A percentile compares a stretch with the other conserved stretches of the same genome.
Conservation (phyloP, 805 yeast genomes). For the Saccharomyces paradoxus region DNA sequence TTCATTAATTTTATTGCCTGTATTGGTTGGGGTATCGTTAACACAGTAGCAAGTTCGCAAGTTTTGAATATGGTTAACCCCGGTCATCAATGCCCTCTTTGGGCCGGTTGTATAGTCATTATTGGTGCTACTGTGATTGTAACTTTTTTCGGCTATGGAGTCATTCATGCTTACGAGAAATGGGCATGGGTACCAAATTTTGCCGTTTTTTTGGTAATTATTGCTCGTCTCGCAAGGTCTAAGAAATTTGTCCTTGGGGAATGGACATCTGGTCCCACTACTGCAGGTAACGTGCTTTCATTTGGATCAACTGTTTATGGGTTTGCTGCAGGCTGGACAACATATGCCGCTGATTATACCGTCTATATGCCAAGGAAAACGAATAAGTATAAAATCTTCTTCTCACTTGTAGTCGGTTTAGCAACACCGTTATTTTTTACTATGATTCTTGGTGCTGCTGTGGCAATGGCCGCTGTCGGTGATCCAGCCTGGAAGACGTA, state of each 20-base stretch:
- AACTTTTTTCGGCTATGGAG: conserved; percentile 76
- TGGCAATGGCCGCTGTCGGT: conserved; percentile 55
- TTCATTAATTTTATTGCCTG: conserved; percentile 74
- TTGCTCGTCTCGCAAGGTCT: conserved; percentile 65
- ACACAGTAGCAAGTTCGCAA: conserved; percentile 84
- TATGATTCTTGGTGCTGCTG: conserved; percentile 83
- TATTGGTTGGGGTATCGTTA: conserved; percentile 93
- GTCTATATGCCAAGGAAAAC: conserved; percentile 71
- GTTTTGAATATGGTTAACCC: conserved; percentile 67
- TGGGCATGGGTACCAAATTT: conserved; percentile 83
- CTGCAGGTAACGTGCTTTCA: conserved; percentile 69
- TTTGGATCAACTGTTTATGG: conserved; percentile 82
- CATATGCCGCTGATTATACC: conserved; percentile 88
- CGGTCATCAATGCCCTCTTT: conserved; percentile 57
- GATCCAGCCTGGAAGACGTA: conserved; percentile 38
- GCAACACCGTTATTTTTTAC: conserved; percentile 62
- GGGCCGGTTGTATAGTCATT: conserved; percentile 83
- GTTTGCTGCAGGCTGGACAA: conserved; percentile 90
- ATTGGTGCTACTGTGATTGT: conserved; percentile 60
- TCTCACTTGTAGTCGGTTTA: conserved; percentile 56
- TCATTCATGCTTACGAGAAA: conserved; percentile 74
- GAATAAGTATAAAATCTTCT: conserved; percentile 51
- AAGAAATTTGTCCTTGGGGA: conserved; percentile 53
- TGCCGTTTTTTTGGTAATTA: conserved; percentile 64
- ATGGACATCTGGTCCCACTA: conserved; percentile 46